Evolutionary conservation across 169 alveolate genomes (phyloP).

Genomic region (Toxoplasma gondii): DNA sequence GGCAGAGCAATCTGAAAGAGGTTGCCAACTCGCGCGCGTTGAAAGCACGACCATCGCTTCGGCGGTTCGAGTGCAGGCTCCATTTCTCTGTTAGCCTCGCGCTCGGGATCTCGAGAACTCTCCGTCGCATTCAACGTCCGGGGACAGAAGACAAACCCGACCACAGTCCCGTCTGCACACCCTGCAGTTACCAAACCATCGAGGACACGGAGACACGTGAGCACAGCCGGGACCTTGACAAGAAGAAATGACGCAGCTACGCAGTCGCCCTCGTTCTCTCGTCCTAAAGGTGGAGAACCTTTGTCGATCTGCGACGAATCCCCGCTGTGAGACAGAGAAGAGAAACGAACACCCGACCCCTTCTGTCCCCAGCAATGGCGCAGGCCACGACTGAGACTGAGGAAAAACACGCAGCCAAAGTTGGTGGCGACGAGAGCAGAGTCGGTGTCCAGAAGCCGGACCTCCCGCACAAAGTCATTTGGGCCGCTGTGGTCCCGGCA

Average conservation of each 20-base stretch:
- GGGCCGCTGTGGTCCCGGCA: background rate
- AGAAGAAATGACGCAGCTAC: background rate
- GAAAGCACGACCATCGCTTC: conserved; percentile 18
- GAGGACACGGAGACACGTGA: conserved; percentile 22
- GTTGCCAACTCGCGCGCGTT: conserved; percentile 21
- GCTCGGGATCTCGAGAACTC: background rate
- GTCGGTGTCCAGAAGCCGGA: background rate
- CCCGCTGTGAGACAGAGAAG: no score
- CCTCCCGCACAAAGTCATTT: conserved; percentile 10
- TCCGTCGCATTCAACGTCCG: background rate
- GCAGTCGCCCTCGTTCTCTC: background rate
- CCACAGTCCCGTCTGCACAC: conserved; percentile 9
- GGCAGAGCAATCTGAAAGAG: conserved; percentile 23
- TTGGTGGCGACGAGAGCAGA: conserved; percentile 19
- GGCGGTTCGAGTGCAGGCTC: background rate
- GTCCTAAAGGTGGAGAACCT: background rate
- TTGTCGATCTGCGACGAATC: no score
- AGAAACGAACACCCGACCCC: no score
- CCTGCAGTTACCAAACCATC: background rate
- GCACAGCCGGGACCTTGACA: background rate
- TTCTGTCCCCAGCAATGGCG: background rate
- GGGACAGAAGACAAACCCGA: background rate
- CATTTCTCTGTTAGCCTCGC: background rate
- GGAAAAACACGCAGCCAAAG: background rate
- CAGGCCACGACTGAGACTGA: background rate